Conservation (phyloP, 768 basidiomycete species). For the Nevesoporus exiguus region DNA sequence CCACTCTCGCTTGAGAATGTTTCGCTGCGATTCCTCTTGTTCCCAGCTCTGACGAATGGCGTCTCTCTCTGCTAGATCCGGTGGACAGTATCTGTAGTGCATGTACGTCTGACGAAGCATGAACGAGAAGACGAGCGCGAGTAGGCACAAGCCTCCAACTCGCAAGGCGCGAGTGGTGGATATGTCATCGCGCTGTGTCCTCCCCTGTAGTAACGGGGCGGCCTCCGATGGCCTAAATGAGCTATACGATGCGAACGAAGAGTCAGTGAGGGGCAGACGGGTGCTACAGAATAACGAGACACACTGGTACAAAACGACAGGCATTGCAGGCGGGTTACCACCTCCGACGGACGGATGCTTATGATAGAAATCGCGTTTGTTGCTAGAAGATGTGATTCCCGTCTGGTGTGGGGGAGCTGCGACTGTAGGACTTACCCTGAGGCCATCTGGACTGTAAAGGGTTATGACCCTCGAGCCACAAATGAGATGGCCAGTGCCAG, state of each 20-base stretch:
- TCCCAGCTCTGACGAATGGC: too few relatives aligned
- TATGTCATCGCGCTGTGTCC: neutral
- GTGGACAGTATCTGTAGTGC: constrained; percentile 7
- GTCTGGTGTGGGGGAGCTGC: too few relatives aligned
- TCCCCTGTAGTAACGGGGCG: neutral
- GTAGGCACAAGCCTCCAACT: neutral
- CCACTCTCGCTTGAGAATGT: too few relatives aligned
- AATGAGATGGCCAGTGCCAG: too few relatives aligned
- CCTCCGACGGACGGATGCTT: neutral
- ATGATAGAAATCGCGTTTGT: too few relatives aligned
- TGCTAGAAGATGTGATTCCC: too few relatives aligned
- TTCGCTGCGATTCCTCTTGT: too few relatives aligned
- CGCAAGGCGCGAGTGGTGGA: neutral
- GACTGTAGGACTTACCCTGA: too few relatives aligned
- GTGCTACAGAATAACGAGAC: neutral
- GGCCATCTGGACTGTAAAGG: too few relatives aligned
- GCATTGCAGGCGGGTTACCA: neutral
- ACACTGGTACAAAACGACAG: neutral
- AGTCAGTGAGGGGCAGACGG: too few relatives aligned
- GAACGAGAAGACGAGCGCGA: neutral
- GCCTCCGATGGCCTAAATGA: neutral
- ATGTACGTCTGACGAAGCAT: neutral
- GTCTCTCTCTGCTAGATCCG: neutral
- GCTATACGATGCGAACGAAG: neutral
- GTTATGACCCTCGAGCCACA: too few relatives aligned